Evolutionary conservation across 352 stramenopile species (phyloP).

Genomic region (Pythium volutum): DNA sequence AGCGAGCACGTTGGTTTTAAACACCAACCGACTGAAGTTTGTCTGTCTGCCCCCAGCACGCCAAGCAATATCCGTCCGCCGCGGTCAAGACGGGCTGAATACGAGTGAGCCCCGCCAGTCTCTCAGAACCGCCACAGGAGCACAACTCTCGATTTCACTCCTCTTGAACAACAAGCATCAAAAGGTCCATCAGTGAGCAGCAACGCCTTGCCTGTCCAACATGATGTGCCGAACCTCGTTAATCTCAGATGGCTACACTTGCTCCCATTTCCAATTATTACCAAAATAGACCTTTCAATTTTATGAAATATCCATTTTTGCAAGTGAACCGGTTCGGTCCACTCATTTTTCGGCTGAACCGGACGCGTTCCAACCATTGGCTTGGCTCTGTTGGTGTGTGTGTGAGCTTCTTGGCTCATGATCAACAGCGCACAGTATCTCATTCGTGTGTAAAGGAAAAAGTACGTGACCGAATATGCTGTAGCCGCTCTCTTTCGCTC

Average conservation of each 20-base stretch:
- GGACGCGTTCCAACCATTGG: slow-evolving; percentile 24
- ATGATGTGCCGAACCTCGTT: background rate
- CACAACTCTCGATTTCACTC: slow-evolving; percentile 23
- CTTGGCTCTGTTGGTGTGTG: slow-evolving; percentile 6
- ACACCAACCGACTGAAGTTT: background rate
- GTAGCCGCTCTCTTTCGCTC: background rate
- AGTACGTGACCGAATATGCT: slow-evolving; percentile 47
- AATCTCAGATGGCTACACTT: slow-evolving; percentile 9
- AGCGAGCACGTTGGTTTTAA: background rate
- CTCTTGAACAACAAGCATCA: slow-evolving; percentile 7
- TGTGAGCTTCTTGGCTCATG: background rate
- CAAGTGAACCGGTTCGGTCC: background rate
- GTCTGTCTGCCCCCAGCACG: slow-evolving; percentile 7
- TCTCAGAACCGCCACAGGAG: slow-evolving; percentile 28
- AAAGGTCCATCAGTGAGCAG: background rate
- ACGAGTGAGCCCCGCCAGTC: slow-evolving; percentile 9
- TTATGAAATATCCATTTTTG: slow-evolving; percentile 10
- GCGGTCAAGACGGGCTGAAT: slow-evolving; percentile 11
- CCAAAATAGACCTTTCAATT: slow-evolving; percentile 13
- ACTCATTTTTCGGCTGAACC: background rate
- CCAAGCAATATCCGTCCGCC: slow-evolving; percentile 5
- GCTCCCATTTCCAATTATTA: slow-evolving; percentile 3
- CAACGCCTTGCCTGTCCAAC: no score
- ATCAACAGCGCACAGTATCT: slow-evolving; percentile 48
- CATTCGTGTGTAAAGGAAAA: slow-evolving; percentile 87